These are phyloP conservation scores for Xylariaceae sp. DNA, from an alignment of 2,329 filamentous ascomycete species.

Conservation along the genomic window DNA sequence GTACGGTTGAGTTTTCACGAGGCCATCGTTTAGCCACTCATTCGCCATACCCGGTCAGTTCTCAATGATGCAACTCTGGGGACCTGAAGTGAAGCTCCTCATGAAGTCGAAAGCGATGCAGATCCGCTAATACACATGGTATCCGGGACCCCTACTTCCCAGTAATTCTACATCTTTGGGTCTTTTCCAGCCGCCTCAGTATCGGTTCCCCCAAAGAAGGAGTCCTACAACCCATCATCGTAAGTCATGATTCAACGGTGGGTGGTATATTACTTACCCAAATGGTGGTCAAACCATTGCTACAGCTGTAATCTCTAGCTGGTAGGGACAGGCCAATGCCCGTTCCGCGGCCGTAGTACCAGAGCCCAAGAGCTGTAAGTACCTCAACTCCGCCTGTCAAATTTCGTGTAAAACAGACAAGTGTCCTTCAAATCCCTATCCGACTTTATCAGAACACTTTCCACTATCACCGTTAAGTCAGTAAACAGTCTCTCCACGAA, in stretches of 20 bases:
- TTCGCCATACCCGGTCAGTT: neutral
- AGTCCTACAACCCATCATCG: neutral
- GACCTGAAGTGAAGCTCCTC: neutral
- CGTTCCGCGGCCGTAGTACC: too few species aligned
- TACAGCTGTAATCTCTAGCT: neutral
- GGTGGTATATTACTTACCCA: neutral
- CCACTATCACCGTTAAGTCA: neutral
- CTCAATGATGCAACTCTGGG: neutral
- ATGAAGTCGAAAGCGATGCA: neutral
- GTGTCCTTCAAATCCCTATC: neutral
- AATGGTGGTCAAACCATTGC: neutral
- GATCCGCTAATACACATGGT: neutral
- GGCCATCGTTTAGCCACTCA: conserved; percentile 4
- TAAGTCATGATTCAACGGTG: too few species aligned
- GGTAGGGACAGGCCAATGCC: neutral
- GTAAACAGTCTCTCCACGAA: too few species aligned
- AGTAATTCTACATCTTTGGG: conserved; percentile 1
- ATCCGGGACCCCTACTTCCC: neutral
- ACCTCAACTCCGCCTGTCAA: neutral
- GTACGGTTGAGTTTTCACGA: neutral
- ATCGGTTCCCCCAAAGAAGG: neutral
- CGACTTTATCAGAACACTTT: neutral
- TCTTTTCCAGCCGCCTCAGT: neutral
- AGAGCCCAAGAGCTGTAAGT: neutral
- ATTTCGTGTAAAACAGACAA: conserved; percentile 4